Conservation (phyloP, 306 rosid genomes). For the Gleditsia sinensis region DNA sequence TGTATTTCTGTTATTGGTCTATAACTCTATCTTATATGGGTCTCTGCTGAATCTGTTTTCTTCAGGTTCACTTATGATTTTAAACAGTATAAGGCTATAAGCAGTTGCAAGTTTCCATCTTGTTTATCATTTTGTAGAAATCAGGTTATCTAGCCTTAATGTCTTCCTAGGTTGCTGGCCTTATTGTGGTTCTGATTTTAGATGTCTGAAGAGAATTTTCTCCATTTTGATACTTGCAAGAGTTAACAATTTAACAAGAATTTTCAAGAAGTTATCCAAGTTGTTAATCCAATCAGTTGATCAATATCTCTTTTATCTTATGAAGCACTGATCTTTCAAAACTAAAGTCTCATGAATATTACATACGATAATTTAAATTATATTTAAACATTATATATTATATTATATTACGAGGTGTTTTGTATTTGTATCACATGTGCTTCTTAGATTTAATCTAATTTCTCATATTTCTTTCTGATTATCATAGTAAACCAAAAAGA, state of each 20-base stretch:
- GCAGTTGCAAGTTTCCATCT: background rate
- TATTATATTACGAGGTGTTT: too few species aligned
- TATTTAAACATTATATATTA: too few species aligned
- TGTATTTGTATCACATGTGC: too few species aligned
- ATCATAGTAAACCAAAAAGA: too few species aligned
- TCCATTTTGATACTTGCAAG: background rate
- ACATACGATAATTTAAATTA: too few species aligned
- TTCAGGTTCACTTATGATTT: background rate
- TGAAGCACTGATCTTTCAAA: too few species aligned
- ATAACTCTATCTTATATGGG: background rate
- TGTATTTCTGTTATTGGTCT: background rate
- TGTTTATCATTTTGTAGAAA: background rate
- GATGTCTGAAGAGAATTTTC: background rate
- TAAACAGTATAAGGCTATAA: background rate
- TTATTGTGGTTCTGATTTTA: background rate
- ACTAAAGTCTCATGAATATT: too few species aligned
- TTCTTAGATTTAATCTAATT: too few species aligned
- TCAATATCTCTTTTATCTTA: too few species aligned
- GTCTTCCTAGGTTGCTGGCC: too few species aligned
- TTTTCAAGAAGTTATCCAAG: background rate
- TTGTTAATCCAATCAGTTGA: background rate
- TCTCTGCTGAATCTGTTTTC: background rate
- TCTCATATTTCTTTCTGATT: too few species aligned
- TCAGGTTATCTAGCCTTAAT: too few species aligned
- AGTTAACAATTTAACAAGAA: background rate